Conservation (phyloP, 345 rosid species). For the Citrus sp. region DNA sequence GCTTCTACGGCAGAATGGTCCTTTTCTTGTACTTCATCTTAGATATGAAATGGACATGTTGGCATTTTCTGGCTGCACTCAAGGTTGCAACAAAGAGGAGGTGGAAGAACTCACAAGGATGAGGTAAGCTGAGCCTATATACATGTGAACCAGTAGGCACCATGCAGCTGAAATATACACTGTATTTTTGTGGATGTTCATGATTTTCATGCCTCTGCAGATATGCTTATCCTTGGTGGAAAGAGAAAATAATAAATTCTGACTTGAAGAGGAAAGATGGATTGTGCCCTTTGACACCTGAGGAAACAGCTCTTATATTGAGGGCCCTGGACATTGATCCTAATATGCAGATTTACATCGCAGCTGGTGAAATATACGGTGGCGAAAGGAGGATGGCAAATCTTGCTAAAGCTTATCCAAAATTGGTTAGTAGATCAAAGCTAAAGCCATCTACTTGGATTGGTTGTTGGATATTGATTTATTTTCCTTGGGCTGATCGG, state of each 20-base stretch:
- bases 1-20: conserved; percentile 79
- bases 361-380: conserved; percentile 85
- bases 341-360: conserved; percentile 69
- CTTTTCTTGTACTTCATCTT: conserved; percentile 87
- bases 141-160: background rate
- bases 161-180: background rate
- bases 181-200: background rate
- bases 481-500: background rate
- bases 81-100: conserved; percentile 86
- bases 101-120: conserved; percentile 91
- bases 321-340: conserved; percentile 72
- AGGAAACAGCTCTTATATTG: conserved; percentile 75
- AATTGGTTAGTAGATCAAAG: conserved; percentile 49
- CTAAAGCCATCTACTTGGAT: conserved; percentile 2
- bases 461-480: conserved; percentile 2
- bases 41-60: conserved; percentile 99
- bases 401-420: conserved; percentile 65
- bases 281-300: conserved; percentile 84
- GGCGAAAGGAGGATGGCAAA: conserved; percentile 69
- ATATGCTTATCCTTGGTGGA: conserved; percentile 97
- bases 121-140: conserved; percentile 50
- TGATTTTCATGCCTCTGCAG: conserved; percentile 27
- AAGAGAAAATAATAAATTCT: conserved; percentile 78
- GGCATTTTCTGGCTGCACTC: conserved; percentile 95
- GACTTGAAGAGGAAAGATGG: conserved; percentile 84